phyloP scores from a whole-genome alignment of 2,329 filamentous ascomycete species.

The Mycosphaerella sp. region DNA sequence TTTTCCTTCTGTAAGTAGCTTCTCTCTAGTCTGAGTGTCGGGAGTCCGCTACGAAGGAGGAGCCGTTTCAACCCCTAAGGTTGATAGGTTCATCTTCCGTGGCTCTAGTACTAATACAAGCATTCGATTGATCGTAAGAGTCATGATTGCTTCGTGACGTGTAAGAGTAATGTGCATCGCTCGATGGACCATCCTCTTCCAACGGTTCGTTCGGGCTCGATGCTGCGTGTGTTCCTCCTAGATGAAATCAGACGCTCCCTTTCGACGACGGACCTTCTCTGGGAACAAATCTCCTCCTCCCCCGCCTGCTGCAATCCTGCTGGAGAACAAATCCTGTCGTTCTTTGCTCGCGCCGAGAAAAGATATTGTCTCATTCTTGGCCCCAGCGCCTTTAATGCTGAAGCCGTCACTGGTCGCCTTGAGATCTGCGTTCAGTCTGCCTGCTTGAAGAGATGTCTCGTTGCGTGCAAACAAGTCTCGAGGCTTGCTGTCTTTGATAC shows the following conservation, averaged over 20 bases:
- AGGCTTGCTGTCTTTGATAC: constrained; percentile 3
- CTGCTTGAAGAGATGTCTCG: constrained; percentile 13
- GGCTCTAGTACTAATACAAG: neutral
- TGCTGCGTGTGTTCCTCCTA: constrained; percentile 2
- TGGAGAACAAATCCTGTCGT: constrained; percentile 14
- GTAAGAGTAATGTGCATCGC: neutral
- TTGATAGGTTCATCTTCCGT: too few species aligned
- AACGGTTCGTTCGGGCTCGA: too few species aligned
- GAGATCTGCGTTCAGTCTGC: constrained; percentile 13
- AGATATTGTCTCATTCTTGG: constrained; percentile 22
- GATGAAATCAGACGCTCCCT: constrained; percentile 14
- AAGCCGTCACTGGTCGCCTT: constrained; percentile 24
- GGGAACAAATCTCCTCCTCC: constrained; percentile 15
- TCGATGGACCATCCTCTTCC: too few species aligned
- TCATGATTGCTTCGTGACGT: neutral
- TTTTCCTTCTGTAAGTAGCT: too few species aligned
- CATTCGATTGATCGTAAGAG: neutral
- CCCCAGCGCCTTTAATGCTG: constrained; percentile 32
- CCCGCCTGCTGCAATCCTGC: neutral
- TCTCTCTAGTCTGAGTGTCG: too few species aligned
- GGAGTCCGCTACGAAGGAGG: too few species aligned
- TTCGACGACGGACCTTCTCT: constrained; percentile 14
- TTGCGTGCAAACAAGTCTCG: constrained; percentile 22
- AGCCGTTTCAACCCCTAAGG: too few species aligned
- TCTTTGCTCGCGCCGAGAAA: constrained; percentile 29